Percentiles rank a stretch among this genome's conserved stretches.
phyloP scores from a whole-genome alignment of 371 early-diverging fungal genomes.

The Nematocida parisii region DNA sequence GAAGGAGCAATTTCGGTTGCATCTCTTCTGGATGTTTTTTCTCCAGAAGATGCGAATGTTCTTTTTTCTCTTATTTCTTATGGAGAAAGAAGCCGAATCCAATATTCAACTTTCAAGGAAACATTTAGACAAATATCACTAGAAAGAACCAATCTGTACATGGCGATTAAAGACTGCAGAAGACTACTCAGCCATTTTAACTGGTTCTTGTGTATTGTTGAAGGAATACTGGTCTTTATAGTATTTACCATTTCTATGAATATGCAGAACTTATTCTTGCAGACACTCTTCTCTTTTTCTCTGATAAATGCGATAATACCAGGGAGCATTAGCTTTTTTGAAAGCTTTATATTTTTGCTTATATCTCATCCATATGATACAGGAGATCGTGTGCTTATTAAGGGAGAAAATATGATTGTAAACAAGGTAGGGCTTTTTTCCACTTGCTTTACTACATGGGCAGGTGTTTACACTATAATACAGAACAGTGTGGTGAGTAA shows the following conservation, averaged over 20 bases:
- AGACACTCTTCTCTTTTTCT: conserved; percentile 42
- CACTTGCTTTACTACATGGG: conserved; percentile 68
- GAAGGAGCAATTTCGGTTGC: conserved; percentile 59
- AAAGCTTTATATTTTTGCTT: conserved; percentile 70
- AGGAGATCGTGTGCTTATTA: conserved; percentile 69
- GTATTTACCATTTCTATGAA: conserved; percentile 53
- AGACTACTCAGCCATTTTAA: conserved; percentile 52
- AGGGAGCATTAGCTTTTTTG: conserved; percentile 64
- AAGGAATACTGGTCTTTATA: conserved; percentile 51
- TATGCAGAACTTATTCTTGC: conserved; percentile 50
- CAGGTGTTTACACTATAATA: conserved; percentile 65
- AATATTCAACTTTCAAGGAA: conserved; percentile 62
- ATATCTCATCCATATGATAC: conserved; percentile 70
- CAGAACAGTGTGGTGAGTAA: conserved; percentile 63
- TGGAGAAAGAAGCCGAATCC: conserved; percentile 59
- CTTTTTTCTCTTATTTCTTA: conserved; percentile 64
- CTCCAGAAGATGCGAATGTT: conserved; percentile 50
- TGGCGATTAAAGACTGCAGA: conserved; percentile 61
- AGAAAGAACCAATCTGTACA: conserved; percentile 67
- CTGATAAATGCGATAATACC: conserved; percentile 52
- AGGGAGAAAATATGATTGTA: conserved; percentile 69
- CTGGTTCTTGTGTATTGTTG: conserved; percentile 33
- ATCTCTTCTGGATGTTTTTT: conserved; percentile 57
- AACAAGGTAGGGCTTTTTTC: conserved; percentile 65
- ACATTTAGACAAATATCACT: conserved; percentile 69